phyloP scores from a whole-genome alignment of 2,329 filamentous ascomycete genomes.

The Elsinoe australis region DNA sequence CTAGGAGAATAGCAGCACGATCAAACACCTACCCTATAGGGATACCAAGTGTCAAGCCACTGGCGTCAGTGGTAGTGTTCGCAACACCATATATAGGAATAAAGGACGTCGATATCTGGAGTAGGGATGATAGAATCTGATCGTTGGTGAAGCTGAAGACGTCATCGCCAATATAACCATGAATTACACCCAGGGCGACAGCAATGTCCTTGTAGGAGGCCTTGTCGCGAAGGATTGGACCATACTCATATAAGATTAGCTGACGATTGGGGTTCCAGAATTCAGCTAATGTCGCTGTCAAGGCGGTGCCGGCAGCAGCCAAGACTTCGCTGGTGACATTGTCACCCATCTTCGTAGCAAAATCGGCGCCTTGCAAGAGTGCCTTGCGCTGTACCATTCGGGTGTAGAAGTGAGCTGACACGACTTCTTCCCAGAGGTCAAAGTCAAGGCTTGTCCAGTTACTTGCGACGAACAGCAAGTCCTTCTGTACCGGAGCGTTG shows the following conservation, averaged over 20 bases:
- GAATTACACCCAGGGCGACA: slow-evolving; percentile 29
- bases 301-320: slow-evolving; percentile 23
- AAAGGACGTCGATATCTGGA: slow-evolving; percentile 28
- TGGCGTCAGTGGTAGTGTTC: slow-evolving; percentile 24
- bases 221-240: slow-evolving; percentile 28
- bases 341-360: slow-evolving; percentile 28
- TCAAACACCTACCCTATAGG: slow-evolving; percentile 25
- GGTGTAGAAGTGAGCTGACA: slow-evolving; percentile 29
- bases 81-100: slow-evolving; percentile 26
- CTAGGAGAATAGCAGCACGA: not conserved
- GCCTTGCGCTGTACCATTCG: slow-evolving; percentile 28
- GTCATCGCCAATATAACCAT: slow-evolving; percentile 29
- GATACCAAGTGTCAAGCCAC: slow-evolving; percentile 26
- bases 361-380: slow-evolving; percentile 25
- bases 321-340: slow-evolving; percentile 25
- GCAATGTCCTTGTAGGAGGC: slow-evolving; percentile 30
- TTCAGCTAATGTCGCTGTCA: slow-evolving; percentile 25
- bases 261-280: slow-evolving; percentile 29
- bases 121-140: slow-evolving; percentile 27
- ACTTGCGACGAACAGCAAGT: slow-evolving; percentile 28
- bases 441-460: slow-evolving; percentile 28
- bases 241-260: slow-evolving; percentile 30
- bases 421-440: slow-evolving; percentile 30
- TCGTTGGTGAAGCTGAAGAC: slow-evolving; percentile 30
- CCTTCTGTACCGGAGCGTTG: slow-evolving; percentile 26